Evolutionary conservation across 176 grass and related monocot genomes (phyloP), one percentile per base, ranked within the genome.

Genomic region (Oryza longistaminata): DNA sequence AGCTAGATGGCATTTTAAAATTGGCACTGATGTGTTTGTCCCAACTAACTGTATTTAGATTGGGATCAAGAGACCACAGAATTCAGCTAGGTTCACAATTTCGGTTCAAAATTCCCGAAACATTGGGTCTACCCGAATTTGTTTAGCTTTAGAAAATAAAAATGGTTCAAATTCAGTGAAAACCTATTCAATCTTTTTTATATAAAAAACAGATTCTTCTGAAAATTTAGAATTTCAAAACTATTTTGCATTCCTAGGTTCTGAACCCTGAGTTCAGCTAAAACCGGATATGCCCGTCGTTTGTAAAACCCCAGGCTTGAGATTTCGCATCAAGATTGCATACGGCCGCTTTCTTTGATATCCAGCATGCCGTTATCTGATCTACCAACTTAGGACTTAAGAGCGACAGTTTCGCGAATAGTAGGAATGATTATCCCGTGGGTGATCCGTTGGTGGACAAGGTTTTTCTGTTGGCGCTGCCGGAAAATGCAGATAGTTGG

Each of bases 391-490:
- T 58, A 58, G n/a, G 19, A 58, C 53, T n/a, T 58, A 58, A 58
- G 19, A 58, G 53, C 53, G 53, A 58, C 53, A 19, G 17, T 58
- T n/a, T 21, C 2, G 7, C 53, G 34, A 55, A 49, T 10, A 55
- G 74, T 10, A 55, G 49, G 50, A 76, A 46, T 7, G 7, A 82
- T 62, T 62, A 75, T 83, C 58, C 70, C 42, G 13, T 66, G 70
- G 71, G 55, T 48, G 17, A 65, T 66, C 9, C 17, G 0, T n/a
- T 74, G 70, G 82, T 24, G 21, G 40, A 42, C 26, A 24, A 48
- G 52, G 67, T 62, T 71, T 71, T 72, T 79, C 52, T 62, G 52
- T 33, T 79, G 83, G 50, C 83, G 19, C 71, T n/a, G 25, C 71
- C 17, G 37, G 58, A 62, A 62, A 62, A 62, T 3, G 58, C 58